Percentiles rank a stretch among this genome's conserved stretches.
phyloP scores from a whole-genome alignment of 129 eudicot genomes.

The Chrysanthemum seticuspe region DNA sequence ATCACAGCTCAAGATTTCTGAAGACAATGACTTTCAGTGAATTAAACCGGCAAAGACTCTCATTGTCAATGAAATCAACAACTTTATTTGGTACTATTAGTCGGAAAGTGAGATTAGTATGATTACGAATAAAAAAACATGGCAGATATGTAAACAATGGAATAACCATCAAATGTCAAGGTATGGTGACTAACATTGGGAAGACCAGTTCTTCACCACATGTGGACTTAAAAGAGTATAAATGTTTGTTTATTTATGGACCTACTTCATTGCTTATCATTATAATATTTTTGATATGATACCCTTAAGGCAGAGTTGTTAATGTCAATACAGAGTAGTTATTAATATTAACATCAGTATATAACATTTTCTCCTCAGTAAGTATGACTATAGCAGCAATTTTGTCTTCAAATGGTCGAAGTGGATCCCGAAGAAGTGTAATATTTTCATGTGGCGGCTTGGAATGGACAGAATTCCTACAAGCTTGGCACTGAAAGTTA shows the following conservation, averaged over 20 bases:
- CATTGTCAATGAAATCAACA: constrained; percentile 28
- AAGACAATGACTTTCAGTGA: constrained; percentile 31
- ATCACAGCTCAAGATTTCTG: constrained; percentile 24
- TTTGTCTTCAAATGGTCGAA: no score
- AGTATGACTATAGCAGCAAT: no score
- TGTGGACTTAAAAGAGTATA: constrained; percentile 35
- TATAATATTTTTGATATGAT: neutral
- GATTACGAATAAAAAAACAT: constrained; percentile 29
- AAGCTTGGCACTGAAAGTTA: no score
- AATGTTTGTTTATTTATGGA: constrained; percentile 9
- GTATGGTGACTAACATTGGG: constrained; percentile 20
- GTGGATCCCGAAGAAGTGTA: no score
- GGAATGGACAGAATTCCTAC: no score
- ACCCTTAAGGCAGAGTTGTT: neutral
- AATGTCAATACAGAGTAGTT: neutral
- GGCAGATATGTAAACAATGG: constrained; percentile 7
- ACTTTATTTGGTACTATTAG: constrained; percentile 25
- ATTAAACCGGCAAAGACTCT: constrained; percentile 9
- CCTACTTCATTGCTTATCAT: constrained; percentile 5
- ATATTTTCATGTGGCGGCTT: no score
- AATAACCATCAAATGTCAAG: constrained; percentile 31
- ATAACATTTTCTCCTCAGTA: no score
- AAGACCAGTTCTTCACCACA: constrained; percentile 27
- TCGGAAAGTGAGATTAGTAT: neutral
- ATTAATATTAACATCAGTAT: constrained; percentile 2